These are phyloP conservation scores for Penicillium sp. DNA, from an alignment of 2,329 filamentous ascomycete genomes.

Conservation along the genomic window DNA sequence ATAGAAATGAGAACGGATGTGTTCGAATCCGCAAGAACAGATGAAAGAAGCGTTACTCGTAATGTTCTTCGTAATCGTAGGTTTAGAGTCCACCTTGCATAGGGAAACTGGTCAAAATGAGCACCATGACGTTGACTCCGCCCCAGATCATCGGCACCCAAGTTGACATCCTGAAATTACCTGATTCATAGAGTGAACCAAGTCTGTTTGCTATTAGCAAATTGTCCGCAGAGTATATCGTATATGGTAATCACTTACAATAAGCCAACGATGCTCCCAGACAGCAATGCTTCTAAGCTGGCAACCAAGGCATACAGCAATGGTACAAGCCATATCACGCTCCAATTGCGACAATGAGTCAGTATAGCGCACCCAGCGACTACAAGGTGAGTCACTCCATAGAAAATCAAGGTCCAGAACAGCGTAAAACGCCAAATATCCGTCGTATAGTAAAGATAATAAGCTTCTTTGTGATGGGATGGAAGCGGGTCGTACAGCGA, in stretches of 20 bases:
- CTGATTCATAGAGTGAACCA: conserved; percentile 75
- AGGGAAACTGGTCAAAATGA: conserved; percentile 87
- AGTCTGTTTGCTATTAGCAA: conserved; percentile 52
- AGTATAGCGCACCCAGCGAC: conserved; percentile 70
- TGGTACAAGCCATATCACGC: conserved; percentile 67
- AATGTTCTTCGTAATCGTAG: background rate
- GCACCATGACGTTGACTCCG: conserved; percentile 75
- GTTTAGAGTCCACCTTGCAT: conserved; percentile 77
- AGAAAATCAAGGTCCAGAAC: conserved; percentile 81
- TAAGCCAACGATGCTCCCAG: conserved; percentile 77
- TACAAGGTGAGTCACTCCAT: conserved; percentile 70
- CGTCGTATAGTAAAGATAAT: conserved; percentile 68
- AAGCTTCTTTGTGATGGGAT: conserved; percentile 55
- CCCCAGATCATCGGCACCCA: conserved; percentile 93
- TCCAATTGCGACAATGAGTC: conserved; percentile 60
- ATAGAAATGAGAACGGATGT: conserved; percentile 13
- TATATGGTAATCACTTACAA: conserved; percentile 57
- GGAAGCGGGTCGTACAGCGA: conserved; percentile 75
- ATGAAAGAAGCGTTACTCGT: background rate
- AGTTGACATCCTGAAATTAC: conserved; percentile 87
- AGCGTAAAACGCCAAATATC: conserved; percentile 89
- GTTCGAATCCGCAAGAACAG: conserved; percentile 5
- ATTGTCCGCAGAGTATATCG: background rate
- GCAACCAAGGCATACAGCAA: conserved; percentile 69
- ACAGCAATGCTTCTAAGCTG: conserved; percentile 72